Evolutionary conservation across 2,329 filamentous ascomycete genomes (phyloP).

Genomic region (Sclerotiophoma versabilis): DNA sequence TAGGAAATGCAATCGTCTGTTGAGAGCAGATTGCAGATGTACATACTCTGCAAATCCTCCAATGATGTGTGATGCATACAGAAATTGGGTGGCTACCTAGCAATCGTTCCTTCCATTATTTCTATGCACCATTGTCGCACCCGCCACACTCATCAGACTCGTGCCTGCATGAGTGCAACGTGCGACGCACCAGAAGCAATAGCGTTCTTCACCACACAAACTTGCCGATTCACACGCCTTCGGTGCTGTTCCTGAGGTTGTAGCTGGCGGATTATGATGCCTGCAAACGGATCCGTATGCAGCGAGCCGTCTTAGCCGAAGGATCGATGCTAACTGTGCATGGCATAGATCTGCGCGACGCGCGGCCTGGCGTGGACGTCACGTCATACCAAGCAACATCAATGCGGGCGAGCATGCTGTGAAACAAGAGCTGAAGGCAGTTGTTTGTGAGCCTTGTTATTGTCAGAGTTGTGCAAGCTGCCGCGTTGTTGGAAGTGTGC

Average conservation of each 20-base stretch:
- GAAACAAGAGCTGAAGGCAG: neutral
- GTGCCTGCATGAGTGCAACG: neutral
- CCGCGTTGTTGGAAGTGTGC: neutral
- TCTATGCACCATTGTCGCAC: neutral
- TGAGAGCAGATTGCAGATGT: neutral
- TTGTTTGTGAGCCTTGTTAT: neutral
- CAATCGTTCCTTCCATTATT: neutral
- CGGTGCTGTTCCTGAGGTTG: neutral
- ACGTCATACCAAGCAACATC: conserved; percentile 8
- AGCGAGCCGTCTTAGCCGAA: conserved; percentile 10
- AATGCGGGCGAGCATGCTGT: neutral
- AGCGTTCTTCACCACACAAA: neutral
- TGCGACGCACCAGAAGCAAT: neutral
- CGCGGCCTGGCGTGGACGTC: conserved; percentile 10
- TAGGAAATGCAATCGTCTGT: neutral
- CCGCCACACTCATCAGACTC: neutral
- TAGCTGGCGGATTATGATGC: conserved; percentile 6
- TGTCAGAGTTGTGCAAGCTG: neutral
- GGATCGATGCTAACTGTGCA: neutral
- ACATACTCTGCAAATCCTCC: neutral
- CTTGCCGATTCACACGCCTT: neutral
- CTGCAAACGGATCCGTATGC: conserved; percentile 11
- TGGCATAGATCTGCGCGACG: conserved; percentile 13
- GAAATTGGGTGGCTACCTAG: neutral
- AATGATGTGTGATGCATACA: neutral